Evolutionary conservation across 768 basidiomycete genomes (phyloP).

Genomic region (Clitopilus hobsonii): DNA sequence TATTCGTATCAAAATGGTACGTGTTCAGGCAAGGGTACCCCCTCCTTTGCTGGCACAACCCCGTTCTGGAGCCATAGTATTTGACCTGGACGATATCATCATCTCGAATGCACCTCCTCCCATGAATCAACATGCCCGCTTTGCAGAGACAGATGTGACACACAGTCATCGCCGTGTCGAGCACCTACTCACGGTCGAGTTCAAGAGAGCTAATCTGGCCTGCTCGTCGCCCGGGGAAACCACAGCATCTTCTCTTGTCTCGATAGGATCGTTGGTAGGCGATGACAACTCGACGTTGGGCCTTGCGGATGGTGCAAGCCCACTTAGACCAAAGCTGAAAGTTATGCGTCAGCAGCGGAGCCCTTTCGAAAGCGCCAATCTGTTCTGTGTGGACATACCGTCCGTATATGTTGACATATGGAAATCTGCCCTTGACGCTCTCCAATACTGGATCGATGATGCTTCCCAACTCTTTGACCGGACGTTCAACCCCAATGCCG

Average conservation of each 20-base stretch:
- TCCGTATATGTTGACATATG: constrained; percentile 56
- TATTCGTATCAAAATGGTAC: constrained; percentile 34
- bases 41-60: constrained; percentile 40
- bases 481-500: constrained; percentile 21
- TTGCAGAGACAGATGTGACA: constrained; percentile 1
- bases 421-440: constrained; percentile 64
- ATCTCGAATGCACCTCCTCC: constrained; percentile 24
- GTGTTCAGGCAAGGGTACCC: constrained; percentile 65
- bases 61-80: constrained; percentile 65
- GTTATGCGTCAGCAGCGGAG: neutral
- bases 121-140: neutral
- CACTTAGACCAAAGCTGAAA: neutral
- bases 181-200: constrained; percentile 33
- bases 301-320: neutral
- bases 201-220: constrained; percentile 44
- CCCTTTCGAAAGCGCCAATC: neutral
- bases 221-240: constrained; percentile 35
- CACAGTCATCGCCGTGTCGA: too few relatives aligned
- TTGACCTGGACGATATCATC: constrained; percentile 56
- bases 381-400: constrained; percentile 40
- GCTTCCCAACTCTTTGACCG: constrained; percentile 65
- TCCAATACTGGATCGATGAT: constrained; percentile 91
- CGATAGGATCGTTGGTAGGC: constrained; percentile 39
- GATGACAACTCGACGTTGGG: constrained; percentile 5
- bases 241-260: constrained; percentile 43